These are phyloP conservation scores for Suillus brevipes DNA, from an alignment of 768 basidiomycete species.

Conservation along the genomic window DNA sequence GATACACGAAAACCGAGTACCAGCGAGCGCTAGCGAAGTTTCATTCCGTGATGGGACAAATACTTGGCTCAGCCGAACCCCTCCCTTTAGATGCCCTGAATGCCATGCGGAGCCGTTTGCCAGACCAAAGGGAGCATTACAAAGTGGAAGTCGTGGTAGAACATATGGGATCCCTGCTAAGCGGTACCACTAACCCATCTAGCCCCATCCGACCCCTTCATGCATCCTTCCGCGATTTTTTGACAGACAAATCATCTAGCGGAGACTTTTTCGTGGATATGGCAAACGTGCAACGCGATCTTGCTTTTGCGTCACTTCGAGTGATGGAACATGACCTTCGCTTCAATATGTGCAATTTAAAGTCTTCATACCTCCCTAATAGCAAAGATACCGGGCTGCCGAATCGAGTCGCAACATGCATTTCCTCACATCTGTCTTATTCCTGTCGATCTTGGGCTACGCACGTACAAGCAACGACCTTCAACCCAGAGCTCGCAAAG, in stretches of 20 bases:
- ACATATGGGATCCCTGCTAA: slow-evolving; percentile 9
- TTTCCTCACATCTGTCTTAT: slow-evolving; percentile 11
- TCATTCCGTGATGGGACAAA: slow-evolving; percentile 6
- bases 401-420: not conserved
- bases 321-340: slow-evolving; percentile 30
- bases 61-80: slow-evolving; percentile 1
- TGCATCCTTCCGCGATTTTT: slow-evolving; percentile 30
- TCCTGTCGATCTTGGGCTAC: slow-evolving; percentile 14
- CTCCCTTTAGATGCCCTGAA: not conserved
- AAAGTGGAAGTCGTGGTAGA: not conserved
- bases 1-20: not conserved
- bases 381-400: slow-evolving; percentile 16
- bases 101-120: not conserved
- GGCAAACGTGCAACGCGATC: not conserved
- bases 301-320: slow-evolving; percentile 19
- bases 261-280: slow-evolving; percentile 11
- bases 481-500: not conserved
- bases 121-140: not conserved
- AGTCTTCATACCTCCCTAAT: slow-evolving; percentile 31
- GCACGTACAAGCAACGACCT: slow-evolving; percentile 8
- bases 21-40: not conserved
- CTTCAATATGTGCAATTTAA: slow-evolving; percentile 38
- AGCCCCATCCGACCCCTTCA: slow-evolving; percentile 21
- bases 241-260: slow-evolving; percentile 15
- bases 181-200: not conserved